These are phyloP conservation scores for Trichophyton mentagrophytes DNA, from an alignment of 2,329 filamentous ascomycete genomes.

Conservation along the genomic window DNA sequence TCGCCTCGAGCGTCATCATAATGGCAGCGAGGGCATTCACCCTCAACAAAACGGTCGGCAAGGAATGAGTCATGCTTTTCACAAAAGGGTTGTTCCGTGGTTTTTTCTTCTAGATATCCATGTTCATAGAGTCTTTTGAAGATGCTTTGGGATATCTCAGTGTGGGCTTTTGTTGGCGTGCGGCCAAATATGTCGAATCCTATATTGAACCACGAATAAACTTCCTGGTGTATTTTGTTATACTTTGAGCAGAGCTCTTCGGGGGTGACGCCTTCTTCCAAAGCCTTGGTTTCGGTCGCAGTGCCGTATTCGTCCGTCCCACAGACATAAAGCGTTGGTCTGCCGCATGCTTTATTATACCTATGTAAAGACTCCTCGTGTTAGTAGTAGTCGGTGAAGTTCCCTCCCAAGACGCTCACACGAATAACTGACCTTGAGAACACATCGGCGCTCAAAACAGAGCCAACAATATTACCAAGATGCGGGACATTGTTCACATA, in stretches of 20 bases:
- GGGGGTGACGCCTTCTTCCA: constrained; percentile 73
- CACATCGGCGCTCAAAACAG: constrained; percentile 78
- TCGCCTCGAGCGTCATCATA: constrained; percentile 60
- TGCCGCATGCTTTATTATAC: constrained; percentile 16
- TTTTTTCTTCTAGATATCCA: constrained; percentile 74
- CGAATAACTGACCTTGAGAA: constrained; percentile 39
- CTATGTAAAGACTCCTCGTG: constrained; percentile 1
- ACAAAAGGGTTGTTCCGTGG: constrained; percentile 82
- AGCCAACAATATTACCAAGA: constrained; percentile 78
- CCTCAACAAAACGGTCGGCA: constrained; percentile 35
- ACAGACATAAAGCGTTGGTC: constrained; percentile 27
- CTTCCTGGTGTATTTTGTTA: constrained; percentile 73
- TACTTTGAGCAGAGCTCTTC: constrained; percentile 84
- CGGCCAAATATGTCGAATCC: constrained; percentile 90
- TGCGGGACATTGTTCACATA: constrained; percentile 75
- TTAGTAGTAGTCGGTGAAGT: neutral
- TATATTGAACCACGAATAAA: constrained; percentile 95
- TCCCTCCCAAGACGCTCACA: neutral
- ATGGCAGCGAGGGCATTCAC: constrained; percentile 38
- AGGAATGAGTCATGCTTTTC: constrained; percentile 51
- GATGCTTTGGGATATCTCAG: constrained; percentile 82
- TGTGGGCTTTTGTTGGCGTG: constrained; percentile 79
- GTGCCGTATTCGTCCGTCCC: constrained; percentile 93
- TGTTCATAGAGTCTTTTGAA: constrained; percentile 81
- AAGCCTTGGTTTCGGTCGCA: constrained; percentile 86